phyloP scores from a whole-genome alignment of 768 basidiomycete genomes.

The Neoboletus magnificus region DNA sequence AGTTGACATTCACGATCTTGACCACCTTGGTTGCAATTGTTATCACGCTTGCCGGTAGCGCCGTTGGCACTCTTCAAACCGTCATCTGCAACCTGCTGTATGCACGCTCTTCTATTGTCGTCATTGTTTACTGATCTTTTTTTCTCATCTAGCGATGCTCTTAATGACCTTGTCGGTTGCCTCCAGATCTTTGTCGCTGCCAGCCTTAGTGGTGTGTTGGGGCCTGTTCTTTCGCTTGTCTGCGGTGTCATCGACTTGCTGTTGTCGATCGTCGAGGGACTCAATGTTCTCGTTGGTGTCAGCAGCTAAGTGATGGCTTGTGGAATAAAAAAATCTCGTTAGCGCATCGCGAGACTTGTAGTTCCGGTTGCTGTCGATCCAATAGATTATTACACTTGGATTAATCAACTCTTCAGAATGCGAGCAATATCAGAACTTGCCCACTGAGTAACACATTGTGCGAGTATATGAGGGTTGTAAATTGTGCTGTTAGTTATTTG shows the following conservation, averaged over 20 bases:
- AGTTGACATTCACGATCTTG: not conserved
- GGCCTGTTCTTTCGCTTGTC: not conserved
- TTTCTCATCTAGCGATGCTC: not conserved
- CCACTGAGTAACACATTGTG: not conserved
- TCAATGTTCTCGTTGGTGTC: not conserved
- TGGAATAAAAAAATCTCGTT: not conserved
- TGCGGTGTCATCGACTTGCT: not conserved
- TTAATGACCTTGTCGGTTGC: not conserved
- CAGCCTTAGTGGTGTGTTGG: not conserved
- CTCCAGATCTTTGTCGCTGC: conserved; percentile 1
- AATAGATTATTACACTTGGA: not conserved
- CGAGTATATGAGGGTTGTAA: not conserved
- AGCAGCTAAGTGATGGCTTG: not conserved
- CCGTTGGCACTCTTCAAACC: not conserved
- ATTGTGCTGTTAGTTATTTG: no score
- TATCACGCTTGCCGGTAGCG: not conserved
- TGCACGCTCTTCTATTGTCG: not conserved
- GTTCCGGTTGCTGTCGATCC: not conserved
- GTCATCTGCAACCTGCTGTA: conserved; percentile 5
- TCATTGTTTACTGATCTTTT: not conserved
- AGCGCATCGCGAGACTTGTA: conserved; percentile 2
- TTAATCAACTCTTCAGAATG: not conserved
- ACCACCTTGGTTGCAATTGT: not conserved
- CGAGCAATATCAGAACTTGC: not conserved
- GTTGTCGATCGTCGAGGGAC: not conserved